Percentiles rank a stretch among this genome's conserved stretches.
These are phyloP conservation scores for Nigrospora oryzae DNA, from an alignment of 2,329 filamentous ascomycete genomes.

Conservation along the genomic window DNA sequence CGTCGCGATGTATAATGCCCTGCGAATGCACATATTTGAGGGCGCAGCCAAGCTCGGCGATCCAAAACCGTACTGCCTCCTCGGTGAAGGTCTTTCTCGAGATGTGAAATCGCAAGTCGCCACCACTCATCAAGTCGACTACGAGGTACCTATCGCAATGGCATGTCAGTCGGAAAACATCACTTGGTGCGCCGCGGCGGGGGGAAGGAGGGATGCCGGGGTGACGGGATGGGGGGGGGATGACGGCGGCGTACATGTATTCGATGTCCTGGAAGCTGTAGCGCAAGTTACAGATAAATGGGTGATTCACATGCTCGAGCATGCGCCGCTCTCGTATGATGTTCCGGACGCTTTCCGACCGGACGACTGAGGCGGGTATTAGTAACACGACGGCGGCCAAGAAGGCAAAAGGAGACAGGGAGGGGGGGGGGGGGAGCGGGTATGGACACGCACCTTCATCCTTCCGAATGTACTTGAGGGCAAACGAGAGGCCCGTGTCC, in stretches of 20 bases:
- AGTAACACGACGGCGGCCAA: no score
- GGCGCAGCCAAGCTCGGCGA: conserved; percentile 87
- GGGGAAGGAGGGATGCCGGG: background rate
- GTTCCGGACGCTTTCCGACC: conserved; percentile 94
- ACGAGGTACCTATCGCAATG: conserved; percentile 81
- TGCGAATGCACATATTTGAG: conserved; percentile 79
- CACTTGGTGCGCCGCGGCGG: background rate
- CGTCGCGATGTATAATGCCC: conserved; percentile 82
- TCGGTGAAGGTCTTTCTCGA: conserved; percentile 97
- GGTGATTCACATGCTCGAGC: conserved; percentile 96
- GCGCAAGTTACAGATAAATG: conserved; percentile 94
- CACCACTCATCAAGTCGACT: conserved; percentile 95
- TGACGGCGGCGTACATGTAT: conserved; percentile 65
- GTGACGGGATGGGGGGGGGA: background rate
- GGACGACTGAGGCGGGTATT: conserved; percentile 59
- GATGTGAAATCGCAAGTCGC: conserved; percentile 94
- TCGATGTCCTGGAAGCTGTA: conserved; percentile 99
- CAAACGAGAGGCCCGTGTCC: conserved; percentile 88
- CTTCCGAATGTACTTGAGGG: conserved; percentile 96
- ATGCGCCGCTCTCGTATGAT: conserved; percentile 96
- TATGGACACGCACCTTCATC: conserved; percentile 68
- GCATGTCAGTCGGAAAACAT: conserved; percentile 8
- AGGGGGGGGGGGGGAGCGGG: background rate
- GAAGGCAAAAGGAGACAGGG: no score
- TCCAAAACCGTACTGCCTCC: conserved; percentile 95